Base-by-base conservation (phyloP, 805 yeast species). In the Jamesozyma hellenica region DNA sequence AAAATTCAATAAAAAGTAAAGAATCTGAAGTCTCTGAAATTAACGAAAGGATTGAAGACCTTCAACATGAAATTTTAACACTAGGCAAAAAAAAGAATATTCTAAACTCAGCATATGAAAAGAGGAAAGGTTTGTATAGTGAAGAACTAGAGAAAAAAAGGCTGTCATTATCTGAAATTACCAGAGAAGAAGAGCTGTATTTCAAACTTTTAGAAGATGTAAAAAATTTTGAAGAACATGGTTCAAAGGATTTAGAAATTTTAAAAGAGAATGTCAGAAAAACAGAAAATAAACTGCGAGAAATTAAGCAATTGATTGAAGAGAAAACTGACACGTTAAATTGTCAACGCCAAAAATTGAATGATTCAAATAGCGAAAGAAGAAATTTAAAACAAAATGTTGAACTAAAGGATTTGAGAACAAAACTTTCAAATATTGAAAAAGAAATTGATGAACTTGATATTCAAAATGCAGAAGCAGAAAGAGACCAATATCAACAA, bases 301-400 rank as follows among this genome's bases (percentile, higher is more conserved):
- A 32, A 3, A 26, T 59, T 5, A 32, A 46, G 13, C 40, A 44
- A 1, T 37, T 34, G 12, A 36, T 64, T 14, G 60, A 56, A 4
- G 21, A 34, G 10, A 39, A 42, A 21, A 42, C 37, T 6, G 31
- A 36, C 27, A 11, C 15, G 9, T 28, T 32, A 8, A 36, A 42
- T 26, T 48, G 55, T 3, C 29, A 39, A 15, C 41, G 67, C 39
- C 63, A 57, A 37, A 67, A 62, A 35, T 50, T 78, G 1, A 63
- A 61, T n/a, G 81, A 82, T 45, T 71, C 82, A 1, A 70, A 71
- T 26, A 72, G 70, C 38, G 73, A 76, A 36, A 78, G 80, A 48
- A 72, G 85, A 25, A 76, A 75, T 41, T 62, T 85, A 8, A 64
- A 74, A 28, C 78, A 79, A 33, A 84, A 82, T 44, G 50, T 84